Conservation (phyloP, 2,329 filamentous ascomycete species). For the Stachybotrys elegans region DNA sequence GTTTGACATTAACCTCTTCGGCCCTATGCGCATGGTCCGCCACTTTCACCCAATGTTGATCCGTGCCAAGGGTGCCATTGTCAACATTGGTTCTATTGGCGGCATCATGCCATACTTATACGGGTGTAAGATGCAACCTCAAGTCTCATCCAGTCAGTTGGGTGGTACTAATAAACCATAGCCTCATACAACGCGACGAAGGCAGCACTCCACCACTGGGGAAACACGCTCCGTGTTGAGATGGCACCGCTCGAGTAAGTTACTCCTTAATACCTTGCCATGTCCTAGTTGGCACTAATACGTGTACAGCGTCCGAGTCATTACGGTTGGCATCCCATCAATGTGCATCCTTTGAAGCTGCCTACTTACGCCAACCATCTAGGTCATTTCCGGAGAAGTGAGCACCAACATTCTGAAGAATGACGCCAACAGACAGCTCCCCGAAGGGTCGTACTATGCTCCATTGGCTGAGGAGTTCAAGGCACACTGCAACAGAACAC, state of each 20-base stretch:
- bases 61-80: constrained; percentile 14
- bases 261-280: neutral
- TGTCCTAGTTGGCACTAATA: too few relatives aligned
- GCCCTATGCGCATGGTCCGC: constrained; percentile 18
- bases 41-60: constrained; percentile 14
- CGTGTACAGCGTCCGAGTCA: too few relatives aligned
- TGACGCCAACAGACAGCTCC: constrained; percentile 3
- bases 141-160: neutral
- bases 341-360: neutral
- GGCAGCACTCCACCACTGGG: constrained; percentile 3
- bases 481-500: neutral
- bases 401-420: constrained; percentile 6
- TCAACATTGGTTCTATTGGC: constrained; percentile 19
- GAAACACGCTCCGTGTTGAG: constrained; percentile 13
- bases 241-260: constrained; percentile 15
- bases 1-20: constrained; percentile 40
- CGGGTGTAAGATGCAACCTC: constrained; percentile 5
- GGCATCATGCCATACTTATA: constrained; percentile 14
- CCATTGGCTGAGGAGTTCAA: neutral
- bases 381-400: constrained; percentile 11
- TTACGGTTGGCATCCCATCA: too few relatives aligned
- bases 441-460: neutral
- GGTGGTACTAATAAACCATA: neutral
- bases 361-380: neutral
- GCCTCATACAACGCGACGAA: constrained; percentile 15